Evolutionary conservation across 2,329 filamentous ascomycete species (phyloP), one percentile per base, ranked within the genome.

Genomic region (Xylogone sp.): DNA sequence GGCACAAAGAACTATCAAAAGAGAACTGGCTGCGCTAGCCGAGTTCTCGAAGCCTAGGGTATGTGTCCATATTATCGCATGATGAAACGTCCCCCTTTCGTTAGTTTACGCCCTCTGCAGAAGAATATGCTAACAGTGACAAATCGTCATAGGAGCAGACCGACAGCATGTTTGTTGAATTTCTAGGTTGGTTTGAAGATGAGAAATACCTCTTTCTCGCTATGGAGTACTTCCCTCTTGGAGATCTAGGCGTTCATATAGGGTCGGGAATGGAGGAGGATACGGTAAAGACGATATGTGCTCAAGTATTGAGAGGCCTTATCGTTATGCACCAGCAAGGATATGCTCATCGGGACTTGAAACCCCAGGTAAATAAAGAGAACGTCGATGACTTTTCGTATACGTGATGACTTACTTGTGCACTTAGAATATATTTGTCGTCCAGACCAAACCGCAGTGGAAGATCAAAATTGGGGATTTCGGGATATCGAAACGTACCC

Each of bases 401-500:
- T 13, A 31, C 27, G 13, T 8, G 27, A 7, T 31, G 27, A 13
- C n/a, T n/a, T 7, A 31, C 27, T 31, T 13, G 13, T 8, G 8
- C 7, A 31, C 13, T 8, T 31, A 48, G 34, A 48, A 48, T 22
- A 20, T 48, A 10, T 42, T 48, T 16, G 34, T 48, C n/a, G 18
- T 34, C n/a, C 24, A 34, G n/a, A 18, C 8, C 16, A 6, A 18
- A 21, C 42, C 21, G 24, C 21, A 22, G 3, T 51, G 50, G 24
- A 52, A 46, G 52, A 50, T 59, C 6, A 54, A 56, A 39, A 51
- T 59, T 18, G 31, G 42, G n/a, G 54, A 59, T 46, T 59, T 59
- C 50, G 50, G 57, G 8, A 43, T 59, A 29, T 46, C 50, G 21
- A 59, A 59, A 42, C 16, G 45, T 2, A 42, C 34, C 10, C 7